phyloP scores from a whole-genome alignment of 2,329 filamentous ascomycete species.

The Fusarium praegraminearum region DNA sequence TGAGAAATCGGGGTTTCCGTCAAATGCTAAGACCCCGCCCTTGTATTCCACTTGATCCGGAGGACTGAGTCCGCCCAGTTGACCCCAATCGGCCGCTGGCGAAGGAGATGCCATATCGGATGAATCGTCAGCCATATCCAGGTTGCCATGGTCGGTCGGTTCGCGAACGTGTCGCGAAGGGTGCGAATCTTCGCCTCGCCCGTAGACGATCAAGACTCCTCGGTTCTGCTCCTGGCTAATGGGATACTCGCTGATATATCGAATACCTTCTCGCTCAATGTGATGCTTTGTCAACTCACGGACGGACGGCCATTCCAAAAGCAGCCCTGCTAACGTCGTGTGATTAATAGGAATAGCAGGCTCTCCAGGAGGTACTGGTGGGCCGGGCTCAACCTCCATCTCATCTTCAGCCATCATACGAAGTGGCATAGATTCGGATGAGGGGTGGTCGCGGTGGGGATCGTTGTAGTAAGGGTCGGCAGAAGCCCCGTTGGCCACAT shows the following conservation, averaged over 20 bases:
- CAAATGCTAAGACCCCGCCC: conserved; percentile 54
- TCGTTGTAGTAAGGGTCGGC: conserved; percentile 43
- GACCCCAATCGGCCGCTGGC: conserved; percentile 69
- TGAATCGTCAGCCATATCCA: conserved; percentile 61
- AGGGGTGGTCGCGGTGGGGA: conserved; percentile 45
- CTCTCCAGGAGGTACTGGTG: conserved; percentile 67
- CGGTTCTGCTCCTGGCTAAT: conserved; percentile 80
- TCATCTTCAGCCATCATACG: conserved; percentile 59
- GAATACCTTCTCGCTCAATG: conserved; percentile 63
- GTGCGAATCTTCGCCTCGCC: conserved; percentile 80
- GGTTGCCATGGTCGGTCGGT: conserved; percentile 53
- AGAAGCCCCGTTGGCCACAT: conserved; percentile 39
- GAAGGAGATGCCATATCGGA: conserved; percentile 67
- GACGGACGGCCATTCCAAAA: conserved; percentile 80
- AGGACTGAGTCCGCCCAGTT: conserved; percentile 65
- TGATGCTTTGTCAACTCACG: conserved; percentile 68
- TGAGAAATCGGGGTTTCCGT: conserved; percentile 68
- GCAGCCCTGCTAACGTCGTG: conserved; percentile 86
- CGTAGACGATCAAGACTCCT: conserved; percentile 80
- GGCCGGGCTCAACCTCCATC: conserved; percentile 64
- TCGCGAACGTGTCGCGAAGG: conserved; percentile 63
- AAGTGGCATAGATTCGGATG: conserved; percentile 45
- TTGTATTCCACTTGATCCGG: conserved; percentile 56
- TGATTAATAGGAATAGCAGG: conserved; percentile 86
- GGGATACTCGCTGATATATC: conserved; percentile 76